These are phyloP conservation scores for Diaporthe sp. DNA, from an alignment of 2,329 filamentous ascomycete genomes.

Conservation along the genomic window DNA sequence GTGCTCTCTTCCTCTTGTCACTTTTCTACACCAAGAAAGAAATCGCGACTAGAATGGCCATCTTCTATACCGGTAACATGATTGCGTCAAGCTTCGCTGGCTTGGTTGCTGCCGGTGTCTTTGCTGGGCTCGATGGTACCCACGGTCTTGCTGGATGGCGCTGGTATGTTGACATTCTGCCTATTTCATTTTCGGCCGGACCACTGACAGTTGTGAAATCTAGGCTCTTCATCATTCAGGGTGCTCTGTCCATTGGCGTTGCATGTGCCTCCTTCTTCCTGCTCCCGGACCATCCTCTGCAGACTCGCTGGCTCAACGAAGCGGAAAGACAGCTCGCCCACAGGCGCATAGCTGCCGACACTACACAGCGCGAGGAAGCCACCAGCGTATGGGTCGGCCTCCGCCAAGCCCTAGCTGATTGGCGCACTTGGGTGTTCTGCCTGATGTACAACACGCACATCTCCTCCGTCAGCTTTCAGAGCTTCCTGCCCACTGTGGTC, in stretches of 20 bases:
- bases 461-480: constrained; percentile 42
- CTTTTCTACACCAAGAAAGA: constrained; percentile 76
- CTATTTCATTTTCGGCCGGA: neutral
- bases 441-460: constrained; percentile 29
- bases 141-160: constrained; percentile 51
- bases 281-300: constrained; percentile 48
- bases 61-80: constrained; percentile 69
- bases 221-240: constrained; percentile 42
- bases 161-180: constrained; percentile 39
- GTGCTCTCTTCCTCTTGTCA: constrained; percentile 62
- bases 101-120: constrained; percentile 71
- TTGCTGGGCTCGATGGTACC: constrained; percentile 59
- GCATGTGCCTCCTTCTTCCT: constrained; percentile 46
- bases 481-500: constrained; percentile 49
- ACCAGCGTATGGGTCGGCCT: constrained; percentile 10
- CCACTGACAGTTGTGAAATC: neutral
- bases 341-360: constrained; percentile 16
- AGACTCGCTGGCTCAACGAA: constrained; percentile 52
- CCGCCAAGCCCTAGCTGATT: neutral
- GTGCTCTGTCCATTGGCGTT: constrained; percentile 42
- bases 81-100: constrained; percentile 77
- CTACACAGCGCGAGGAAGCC: constrained; percentile 3
- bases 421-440: constrained; percentile 19
- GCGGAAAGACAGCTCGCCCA: constrained; percentile 53
- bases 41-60: constrained; percentile 68